Evolutionary conservation across 2,329 filamentous ascomycete genomes (phyloP).

Genomic region (Davidsoniella neocaledoniae): DNA sequence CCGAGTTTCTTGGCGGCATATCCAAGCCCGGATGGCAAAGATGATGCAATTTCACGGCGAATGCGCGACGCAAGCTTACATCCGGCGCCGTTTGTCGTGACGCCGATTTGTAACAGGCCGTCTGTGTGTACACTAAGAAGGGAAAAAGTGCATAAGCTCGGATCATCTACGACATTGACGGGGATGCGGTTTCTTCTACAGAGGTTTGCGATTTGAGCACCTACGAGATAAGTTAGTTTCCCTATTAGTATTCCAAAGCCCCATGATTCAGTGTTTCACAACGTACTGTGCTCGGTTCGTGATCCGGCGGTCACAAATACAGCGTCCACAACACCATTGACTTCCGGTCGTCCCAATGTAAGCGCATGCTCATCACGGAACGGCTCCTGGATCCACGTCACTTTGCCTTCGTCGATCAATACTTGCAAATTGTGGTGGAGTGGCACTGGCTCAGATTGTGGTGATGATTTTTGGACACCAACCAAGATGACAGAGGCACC

Average conservation of each 20-base stretch:
- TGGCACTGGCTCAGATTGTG: constrained; percentile 37
- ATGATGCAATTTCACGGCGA: constrained; percentile 69
- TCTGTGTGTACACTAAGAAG: constrained; percentile 79
- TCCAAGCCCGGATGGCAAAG: constrained; percentile 60
- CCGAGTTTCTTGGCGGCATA: constrained; percentile 63
- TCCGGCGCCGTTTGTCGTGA: constrained; percentile 87
- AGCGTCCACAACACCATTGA: constrained; percentile 65
- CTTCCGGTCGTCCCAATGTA: constrained; percentile 61
- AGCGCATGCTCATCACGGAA: constrained; percentile 61
- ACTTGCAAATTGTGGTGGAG: constrained; percentile 42
- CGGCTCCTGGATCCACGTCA: constrained; percentile 46
- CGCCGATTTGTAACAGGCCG: constrained; percentile 82
- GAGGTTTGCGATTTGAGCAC: constrained; percentile 50
- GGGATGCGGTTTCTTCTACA: constrained; percentile 73
- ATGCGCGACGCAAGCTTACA: constrained; percentile 88
- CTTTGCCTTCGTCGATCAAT: constrained; percentile 46
- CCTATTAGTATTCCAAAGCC: background rate
- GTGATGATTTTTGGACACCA: constrained; percentile 22
- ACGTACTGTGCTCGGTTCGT: too few species aligned
- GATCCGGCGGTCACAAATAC: constrained; percentile 49
- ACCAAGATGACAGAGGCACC: constrained; percentile 71
- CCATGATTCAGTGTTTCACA: background rate
- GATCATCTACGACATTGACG: constrained; percentile 80
- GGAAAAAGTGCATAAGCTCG: constrained; percentile 74
- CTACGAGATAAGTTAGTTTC: constrained; percentile 22